Evolutionary conservation across 495 filamentous ascomycete genomes (phyloP).

Genomic region (Aspergillus wentii): DNA sequence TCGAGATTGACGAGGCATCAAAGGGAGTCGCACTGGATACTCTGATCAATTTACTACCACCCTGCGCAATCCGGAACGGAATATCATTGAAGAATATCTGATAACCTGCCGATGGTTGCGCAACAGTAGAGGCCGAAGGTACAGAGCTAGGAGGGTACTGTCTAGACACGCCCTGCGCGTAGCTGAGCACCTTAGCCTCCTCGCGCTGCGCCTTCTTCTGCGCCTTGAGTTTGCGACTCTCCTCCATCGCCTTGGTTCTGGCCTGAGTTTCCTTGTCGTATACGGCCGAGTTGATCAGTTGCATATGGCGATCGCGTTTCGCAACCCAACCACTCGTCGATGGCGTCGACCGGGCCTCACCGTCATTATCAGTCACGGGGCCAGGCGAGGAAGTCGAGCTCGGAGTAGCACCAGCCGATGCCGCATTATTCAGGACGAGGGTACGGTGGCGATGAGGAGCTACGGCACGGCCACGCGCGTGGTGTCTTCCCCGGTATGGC

Average conservation of each 20-base stretch:
- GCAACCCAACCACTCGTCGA: constrained; percentile 66
- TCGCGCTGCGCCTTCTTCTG: constrained; percentile 58
- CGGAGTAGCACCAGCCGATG: constrained; percentile 13
- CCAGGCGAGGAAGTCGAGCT: constrained; percentile 27
- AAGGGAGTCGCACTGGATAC: constrained; percentile 56
- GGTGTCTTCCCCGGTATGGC: constrained; percentile 40
- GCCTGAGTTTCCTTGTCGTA: constrained; percentile 72
- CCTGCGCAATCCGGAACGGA: constrained; percentile 66
- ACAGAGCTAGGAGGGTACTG: constrained; percentile 25
- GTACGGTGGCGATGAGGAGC: constrained; percentile 63
- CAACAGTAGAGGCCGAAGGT: constrained; percentile 28
- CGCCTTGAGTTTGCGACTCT: constrained; percentile 58
- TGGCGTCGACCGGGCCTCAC: constrained; percentile 22
- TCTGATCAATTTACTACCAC: constrained; percentile 81
- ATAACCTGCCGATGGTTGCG: constrained; percentile 40
- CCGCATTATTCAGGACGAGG: constrained; percentile 63
- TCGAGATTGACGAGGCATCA: constrained; percentile 3
- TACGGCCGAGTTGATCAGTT: constrained; percentile 79
- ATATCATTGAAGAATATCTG: constrained; percentile 73
- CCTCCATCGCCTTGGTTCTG: constrained; percentile 70
- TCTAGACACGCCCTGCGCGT: constrained; percentile 30
- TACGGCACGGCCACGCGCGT: constrained; percentile 37
- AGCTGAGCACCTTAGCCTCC: constrained; percentile 47
- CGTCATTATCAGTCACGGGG: constrained; percentile 31
- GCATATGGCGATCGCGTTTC: constrained; percentile 78